Conservation (phyloP, 192 early-diverging fungal genomes). For the Coemansia sp. region DNA sequence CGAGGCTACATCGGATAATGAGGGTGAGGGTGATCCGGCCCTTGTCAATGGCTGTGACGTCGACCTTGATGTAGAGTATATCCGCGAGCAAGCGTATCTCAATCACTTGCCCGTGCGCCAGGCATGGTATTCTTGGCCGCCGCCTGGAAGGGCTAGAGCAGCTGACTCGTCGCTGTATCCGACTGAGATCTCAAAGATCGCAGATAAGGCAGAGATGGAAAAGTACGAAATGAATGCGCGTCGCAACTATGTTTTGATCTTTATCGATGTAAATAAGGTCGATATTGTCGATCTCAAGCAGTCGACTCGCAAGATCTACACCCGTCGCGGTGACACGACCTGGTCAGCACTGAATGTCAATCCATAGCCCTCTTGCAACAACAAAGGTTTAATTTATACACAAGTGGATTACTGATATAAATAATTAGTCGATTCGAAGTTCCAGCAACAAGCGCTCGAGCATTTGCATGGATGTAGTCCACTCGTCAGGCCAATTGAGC, state of each 20-base stretch:
- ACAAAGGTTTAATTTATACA: background rate
- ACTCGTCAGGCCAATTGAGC: slow-evolving; percentile 56
- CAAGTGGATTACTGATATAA: background rate
- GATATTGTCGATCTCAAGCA: slow-evolving; percentile 47
- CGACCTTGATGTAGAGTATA: slow-evolving; percentile 41
- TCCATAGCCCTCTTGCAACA: slow-evolving; percentile 9
- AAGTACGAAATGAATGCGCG: slow-evolving; percentile 46
- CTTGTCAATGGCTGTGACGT: slow-evolving; percentile 15
- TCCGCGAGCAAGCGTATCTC: slow-evolving; percentile 52
- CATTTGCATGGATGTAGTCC: slow-evolving; percentile 59
- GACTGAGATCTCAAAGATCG: slow-evolving; percentile 26
- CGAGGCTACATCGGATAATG: slow-evolving; percentile 12
- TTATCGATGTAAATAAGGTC: slow-evolving; percentile 46
- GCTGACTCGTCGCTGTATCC: slow-evolving; percentile 43
- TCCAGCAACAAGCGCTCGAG: slow-evolving; percentile 53
- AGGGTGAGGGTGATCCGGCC: slow-evolving; percentile 9
- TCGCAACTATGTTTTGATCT: slow-evolving; percentile 52
- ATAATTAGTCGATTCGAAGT: slow-evolving; percentile 43
- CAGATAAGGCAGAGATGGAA: slow-evolving; percentile 24
- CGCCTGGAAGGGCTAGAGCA: slow-evolving; percentile 36
- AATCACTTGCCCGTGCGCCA: slow-evolving; percentile 46
- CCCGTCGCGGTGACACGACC: slow-evolving; percentile 43
- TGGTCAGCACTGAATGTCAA: slow-evolving; percentile 46
- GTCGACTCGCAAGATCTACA: slow-evolving; percentile 37
- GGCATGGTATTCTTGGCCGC: slow-evolving; percentile 58